phyloP scores from a whole-genome alignment of 2,329 filamentous ascomycete genomes.

The Talaromyces sp. region DNA sequence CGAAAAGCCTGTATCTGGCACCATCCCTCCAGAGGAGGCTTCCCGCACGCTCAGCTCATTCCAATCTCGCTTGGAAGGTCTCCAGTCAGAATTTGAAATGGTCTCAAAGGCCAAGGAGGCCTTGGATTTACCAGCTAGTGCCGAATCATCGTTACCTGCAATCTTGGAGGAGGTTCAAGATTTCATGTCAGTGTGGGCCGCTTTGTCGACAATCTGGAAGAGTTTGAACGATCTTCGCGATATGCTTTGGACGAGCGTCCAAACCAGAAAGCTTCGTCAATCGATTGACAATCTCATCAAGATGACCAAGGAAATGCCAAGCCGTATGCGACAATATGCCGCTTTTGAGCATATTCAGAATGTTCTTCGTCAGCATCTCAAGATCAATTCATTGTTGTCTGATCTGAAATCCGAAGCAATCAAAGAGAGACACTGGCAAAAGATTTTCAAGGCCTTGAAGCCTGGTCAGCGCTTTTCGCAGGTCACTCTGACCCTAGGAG shows the following conservation, averaged over 20 bases:
- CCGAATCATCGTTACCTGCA: constrained; percentile 76
- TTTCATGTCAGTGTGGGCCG: constrained; percentile 98
- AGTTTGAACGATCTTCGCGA: constrained; percentile 92
- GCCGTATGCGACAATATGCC: constrained; percentile 97
- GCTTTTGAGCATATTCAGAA: constrained; percentile 99
- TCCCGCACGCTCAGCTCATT: constrained; percentile 78
- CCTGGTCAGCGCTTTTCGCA: constrained; percentile 92
- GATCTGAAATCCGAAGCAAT: constrained; percentile 97
- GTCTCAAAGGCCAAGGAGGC: constrained; percentile 96
- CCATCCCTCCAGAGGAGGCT: constrained; percentile 83
- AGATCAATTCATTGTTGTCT: constrained; percentile 81
- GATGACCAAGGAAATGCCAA: constrained; percentile 99
- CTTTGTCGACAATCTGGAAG: constrained; percentile 92
- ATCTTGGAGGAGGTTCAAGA: constrained; percentile 96
- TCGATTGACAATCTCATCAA: constrained; percentile 90
- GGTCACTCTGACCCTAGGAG: constrained; percentile 91
- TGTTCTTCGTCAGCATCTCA: constrained; percentile 80
- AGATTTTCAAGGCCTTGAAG: constrained; percentile 94
- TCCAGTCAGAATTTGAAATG: constrained; percentile 87
- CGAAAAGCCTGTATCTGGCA: constrained; percentile 94
- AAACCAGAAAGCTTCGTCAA: constrained; percentile 86
- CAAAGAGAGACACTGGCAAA: constrained; percentile 92
- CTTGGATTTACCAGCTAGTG: constrained; percentile 76
- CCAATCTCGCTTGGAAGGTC: constrained; percentile 75
- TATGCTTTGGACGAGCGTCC: constrained; percentile 89